Percentiles rank a stretch among this genome's conserved stretches.
These are phyloP conservation scores for Tribonema minus DNA, from an alignment of 108 stramenopile species.

Conservation along the genomic window DNA sequence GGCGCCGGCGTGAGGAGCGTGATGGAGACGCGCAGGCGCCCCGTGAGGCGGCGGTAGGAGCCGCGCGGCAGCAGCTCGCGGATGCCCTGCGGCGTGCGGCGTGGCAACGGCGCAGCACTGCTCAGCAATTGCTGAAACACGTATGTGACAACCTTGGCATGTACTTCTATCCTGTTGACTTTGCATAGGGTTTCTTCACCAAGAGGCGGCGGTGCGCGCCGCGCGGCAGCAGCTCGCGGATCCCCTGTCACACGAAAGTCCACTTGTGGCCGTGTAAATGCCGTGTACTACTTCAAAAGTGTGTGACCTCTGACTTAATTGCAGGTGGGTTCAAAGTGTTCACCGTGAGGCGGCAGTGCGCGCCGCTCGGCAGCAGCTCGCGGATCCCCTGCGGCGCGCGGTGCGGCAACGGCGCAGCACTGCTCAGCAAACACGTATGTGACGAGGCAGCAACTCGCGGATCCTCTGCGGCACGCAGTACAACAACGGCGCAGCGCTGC, in stretches of 20 bases:
- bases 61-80: neutral
- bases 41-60: neutral
- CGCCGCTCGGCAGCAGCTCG: neutral
- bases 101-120: too few species aligned
- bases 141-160: neutral
- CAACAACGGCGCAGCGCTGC: neutral
- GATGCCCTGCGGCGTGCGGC: neutral
- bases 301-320: too few species aligned
- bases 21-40: neutral
- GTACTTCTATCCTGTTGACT: too few species aligned
- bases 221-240: neutral
- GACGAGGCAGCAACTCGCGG: neutral
- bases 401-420: neutral
- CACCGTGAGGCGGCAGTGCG: too few species aligned
- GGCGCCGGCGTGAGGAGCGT: neutral
- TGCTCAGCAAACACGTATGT: neutral
- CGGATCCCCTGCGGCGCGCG: neutral
- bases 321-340: too few species aligned
- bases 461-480: neutral
- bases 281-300: too few species aligned
- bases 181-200: too few species aligned
- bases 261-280: neutral
- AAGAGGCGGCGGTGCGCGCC: too few species aligned
- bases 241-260: neutral
- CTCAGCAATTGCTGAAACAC: neutral